Base-by-base conservation (phyloP, 768 basidiomycete species). In the Polyporus arcularius region DNA sequence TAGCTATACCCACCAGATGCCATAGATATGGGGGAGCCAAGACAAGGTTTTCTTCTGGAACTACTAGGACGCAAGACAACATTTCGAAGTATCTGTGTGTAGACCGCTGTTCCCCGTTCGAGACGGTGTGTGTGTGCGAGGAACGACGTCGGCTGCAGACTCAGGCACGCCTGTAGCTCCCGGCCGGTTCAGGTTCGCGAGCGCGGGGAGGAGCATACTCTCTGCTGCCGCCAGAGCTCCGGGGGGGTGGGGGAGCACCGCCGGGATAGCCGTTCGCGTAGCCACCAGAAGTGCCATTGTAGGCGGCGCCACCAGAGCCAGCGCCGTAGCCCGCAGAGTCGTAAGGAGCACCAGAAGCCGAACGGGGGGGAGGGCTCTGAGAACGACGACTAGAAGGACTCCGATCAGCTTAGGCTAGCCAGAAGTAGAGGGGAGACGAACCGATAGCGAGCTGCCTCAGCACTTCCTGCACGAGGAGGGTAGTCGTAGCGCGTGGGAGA, bases 351-450 rank as follows among this genome's bases (percentile, higher is more conserved):
- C 72, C 71, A 68, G 69, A 65, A 42, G 74, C 72, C 61, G 83
- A 75, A 45, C 84, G 78, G 58, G 82, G 75, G 62, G 82, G 80
- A 57, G 87, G 88, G 67, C 90, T 92, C 67, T 85, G 80, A 38
- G 90, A 92, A 54, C 90, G 87, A 66, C 90, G 87, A 58, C 88
- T 89, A 61, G 35, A 51, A 43, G 21, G 50, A 7, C 10, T 0
- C 16, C 14, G 8, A 39, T 65, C 54, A 18, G 53, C 42, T 18
- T 28, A 61, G 30, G 16, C 51, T 45, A 47, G 51, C 47, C 30
- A 47, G 26, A 41, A 45, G 53, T 21, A 42, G 21, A 8, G 8
- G 53, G 16, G 6, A 8, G 46, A 55, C 54, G 60, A 26, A 78
- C 86, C 79, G 67, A 72, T 77, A 70, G 65, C 77, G 42, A 71